Conservation (phyloP, 192 early-diverging fungal species). For the Backusella liffmaniae region DNA sequence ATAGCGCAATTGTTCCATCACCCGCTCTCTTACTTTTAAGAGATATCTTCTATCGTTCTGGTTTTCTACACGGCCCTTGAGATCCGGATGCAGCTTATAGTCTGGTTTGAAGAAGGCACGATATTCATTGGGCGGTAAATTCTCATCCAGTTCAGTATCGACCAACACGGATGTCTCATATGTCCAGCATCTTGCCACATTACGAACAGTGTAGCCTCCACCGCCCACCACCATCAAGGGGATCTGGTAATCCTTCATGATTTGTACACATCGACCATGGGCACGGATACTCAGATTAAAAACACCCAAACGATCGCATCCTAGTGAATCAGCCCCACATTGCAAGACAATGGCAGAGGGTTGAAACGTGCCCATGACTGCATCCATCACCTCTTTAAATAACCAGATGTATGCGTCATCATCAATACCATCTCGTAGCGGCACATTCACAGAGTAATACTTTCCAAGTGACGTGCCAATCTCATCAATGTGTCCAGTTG, state of each 20-base stretch:
- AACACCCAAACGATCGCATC: slow-evolving; percentile 53
- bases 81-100: slow-evolving; percentile 84
- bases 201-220: slow-evolving; percentile 91
- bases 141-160: slow-evolving; percentile 69
- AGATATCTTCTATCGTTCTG: slow-evolving; percentile 84
- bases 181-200: slow-evolving; percentile 92
- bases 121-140: slow-evolving; percentile 72
- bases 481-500: slow-evolving; percentile 82
- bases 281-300: slow-evolving; percentile 62
- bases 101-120: slow-evolving; percentile 88
- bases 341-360: slow-evolving; percentile 89
- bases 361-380: slow-evolving; percentile 68
- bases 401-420: slow-evolving; percentile 81
- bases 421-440: slow-evolving; percentile 83
- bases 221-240: slow-evolving; percentile 82
- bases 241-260: slow-evolving; percentile 77
- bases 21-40: slow-evolving; percentile 62
- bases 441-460: slow-evolving; percentile 87
- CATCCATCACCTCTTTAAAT: slow-evolving; percentile 71
- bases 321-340: slow-evolving; percentile 73
- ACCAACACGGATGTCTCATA: slow-evolving; percentile 88
- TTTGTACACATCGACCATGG: slow-evolving; percentile 76
- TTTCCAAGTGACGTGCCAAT: slow-evolving; percentile 79
- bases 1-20: slow-evolving; percentile 88
- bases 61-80: slow-evolving; percentile 82